Base-by-base conservation (phyloP, 2,329 filamentous ascomycete species). In the Coleophoma eucalyptorum region DNA sequence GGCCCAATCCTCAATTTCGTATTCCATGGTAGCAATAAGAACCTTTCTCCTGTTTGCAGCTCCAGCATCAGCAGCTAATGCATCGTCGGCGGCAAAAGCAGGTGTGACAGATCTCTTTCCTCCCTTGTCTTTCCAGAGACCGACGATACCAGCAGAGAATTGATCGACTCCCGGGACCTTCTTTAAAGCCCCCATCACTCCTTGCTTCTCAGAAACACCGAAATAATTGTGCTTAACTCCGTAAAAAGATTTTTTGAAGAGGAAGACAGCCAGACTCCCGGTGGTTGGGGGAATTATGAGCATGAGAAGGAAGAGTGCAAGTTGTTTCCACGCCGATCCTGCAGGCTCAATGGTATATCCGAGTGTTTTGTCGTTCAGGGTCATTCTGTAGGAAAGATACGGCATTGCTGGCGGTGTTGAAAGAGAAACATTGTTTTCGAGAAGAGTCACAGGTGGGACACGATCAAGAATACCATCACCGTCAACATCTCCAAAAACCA, bases 1-100 rank as follows among this genome's bases (percentile, higher is more conserved):
- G 4, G 68, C 74, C 80, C 84, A 87, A 62, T 87, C 84, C 50
- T 84, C 80, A 53, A 87, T 86, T 54, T 87, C 82, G 66, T 87
- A 87, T 65, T 87, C 84, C 80, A 87, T 86, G 6, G 84, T 87
- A 12, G 82, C 84, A 48, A 87, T 84, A 19, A 87, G 73, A 2
- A 86, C 78, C 32, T 77, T 85, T n/a, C 79, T 71, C 42, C 72
- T 62, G 21, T 40, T 40, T 26, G 48, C 48, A 40, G 37, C 45
- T 13, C 33, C 44, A 20, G 35, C 45, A 42, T 33, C 38, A 19
- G 37, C 37, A 12, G 37, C 15, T 34, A 37, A 49, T 32, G 32
- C 20, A 33, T 41, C 46, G 16, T 33, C 37, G 6, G 35, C 18
- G 7, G 34, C 16, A 16, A 37, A 21, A 13, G 16, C 16, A 41